Base-by-base conservation (phyloP, 305 asterid species). In the Withania somnifera region DNA sequence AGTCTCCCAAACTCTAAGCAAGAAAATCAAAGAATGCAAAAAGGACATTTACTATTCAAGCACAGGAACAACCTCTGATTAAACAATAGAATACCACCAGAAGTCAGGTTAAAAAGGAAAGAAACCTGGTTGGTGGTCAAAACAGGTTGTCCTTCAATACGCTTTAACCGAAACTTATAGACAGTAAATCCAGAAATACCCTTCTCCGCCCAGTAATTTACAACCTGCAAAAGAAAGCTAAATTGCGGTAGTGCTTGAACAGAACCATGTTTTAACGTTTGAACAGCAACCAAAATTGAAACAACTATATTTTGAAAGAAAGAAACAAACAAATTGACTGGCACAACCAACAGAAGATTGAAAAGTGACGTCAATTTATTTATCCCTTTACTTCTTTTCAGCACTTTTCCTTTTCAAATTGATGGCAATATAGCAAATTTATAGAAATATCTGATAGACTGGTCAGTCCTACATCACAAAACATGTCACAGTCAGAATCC, bases 121-220 rank as follows among this genome's bases (percentile, higher is more conserved):
- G 26, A 64, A 63, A 92, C 98, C 97, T 95, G 97, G 82, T 89
- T 86, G 58, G 97, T 91, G 34, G 95, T 90, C 90, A 95, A 78
- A 20, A 93, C 91, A 77, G 97, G 96, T 63, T 95, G 99, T 52
- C 97, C 97, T 42, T 90, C 93, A 9, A 89, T 66, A 53, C 99
- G 91, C 86, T 84, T 92, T 61, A 95, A 84, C 32, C 86, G 90
- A 56, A 88, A 95, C 79, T 94, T 95, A 83, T 77, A 95, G 11
- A 95, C 97, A 0, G 95, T 94, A 83, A 84, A 94, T 4, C 98
- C 98, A 57, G 98, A 92, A 17, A 92, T 88, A 78, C 99, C 99
- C 81, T 89, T 87, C 81, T 92, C 98, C 0, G 96, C 94, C 99
- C 99, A 95, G 81, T 89, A 88, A 6, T 85, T 79, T 19, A 85